These are phyloP conservation scores for Keithomyces neogunnii DNA, from an alignment of 2,329 filamentous ascomycete species.

Conservation along the genomic window DNA sequence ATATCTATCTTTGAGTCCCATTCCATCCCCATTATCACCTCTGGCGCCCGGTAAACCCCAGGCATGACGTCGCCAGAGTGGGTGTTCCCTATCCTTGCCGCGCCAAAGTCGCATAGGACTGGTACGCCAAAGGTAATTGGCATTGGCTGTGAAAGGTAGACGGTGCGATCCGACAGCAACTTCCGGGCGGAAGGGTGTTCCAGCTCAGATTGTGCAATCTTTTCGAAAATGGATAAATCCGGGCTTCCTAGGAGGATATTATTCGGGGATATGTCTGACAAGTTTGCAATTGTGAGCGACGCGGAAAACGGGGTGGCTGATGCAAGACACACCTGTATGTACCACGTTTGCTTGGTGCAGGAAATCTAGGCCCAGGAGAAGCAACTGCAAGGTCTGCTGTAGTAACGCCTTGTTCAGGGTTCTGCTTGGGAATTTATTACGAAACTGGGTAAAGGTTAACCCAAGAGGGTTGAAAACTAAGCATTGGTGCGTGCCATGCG, in stretches of 20 bases:
- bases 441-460: constrained; percentile 13
- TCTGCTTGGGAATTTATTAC: constrained; percentile 13
- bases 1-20: constrained; percentile 26
- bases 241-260: constrained; percentile 17
- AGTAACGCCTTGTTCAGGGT: constrained; percentile 15
- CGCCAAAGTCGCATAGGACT: constrained; percentile 23
- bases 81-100: constrained; percentile 16
- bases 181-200: constrained; percentile 16
- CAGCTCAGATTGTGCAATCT: constrained; percentile 9
- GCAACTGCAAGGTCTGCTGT: constrained; percentile 12
- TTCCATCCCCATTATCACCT: constrained; percentile 23
- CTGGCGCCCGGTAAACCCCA: constrained; percentile 23
- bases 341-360: constrained; percentile 12
- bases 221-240: constrained; percentile 9
- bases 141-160: constrained; percentile 19
- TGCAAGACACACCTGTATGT: constrained; percentile 11
- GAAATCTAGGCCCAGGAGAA: constrained; percentile 13
- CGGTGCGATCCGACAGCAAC: constrained; percentile 16
- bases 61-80: constrained; percentile 24
- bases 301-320: not conserved
- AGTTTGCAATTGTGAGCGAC: not conserved
- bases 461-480: constrained; percentile 14
- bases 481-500: constrained; percentile 14
- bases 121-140: constrained; percentile 14
- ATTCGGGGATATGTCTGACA: constrained; percentile 17